phyloP scores from a whole-genome alignment of 345 rosid species.

The Acer negundo region DNA sequence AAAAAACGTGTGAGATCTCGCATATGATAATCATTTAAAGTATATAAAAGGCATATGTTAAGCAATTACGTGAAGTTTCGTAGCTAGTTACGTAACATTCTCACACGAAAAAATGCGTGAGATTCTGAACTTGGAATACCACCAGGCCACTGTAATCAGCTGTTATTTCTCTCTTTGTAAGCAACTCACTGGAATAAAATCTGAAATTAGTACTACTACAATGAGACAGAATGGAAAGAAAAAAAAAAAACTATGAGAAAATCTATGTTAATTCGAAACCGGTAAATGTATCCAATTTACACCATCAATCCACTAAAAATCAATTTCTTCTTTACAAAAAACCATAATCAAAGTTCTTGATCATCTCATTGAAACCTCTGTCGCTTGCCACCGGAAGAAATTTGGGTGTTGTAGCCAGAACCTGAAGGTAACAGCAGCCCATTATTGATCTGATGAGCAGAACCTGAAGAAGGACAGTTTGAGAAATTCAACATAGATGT shows the following conservation, averaged over 20 bases:
- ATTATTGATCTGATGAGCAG: slow-evolving; percentile 23
- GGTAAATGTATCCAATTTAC: slow-evolving; percentile 34
- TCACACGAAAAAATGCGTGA: too few relatives aligned
- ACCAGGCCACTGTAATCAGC: background rate
- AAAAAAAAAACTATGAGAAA: background rate
- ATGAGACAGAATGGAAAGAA: background rate
- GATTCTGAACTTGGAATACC: background rate
- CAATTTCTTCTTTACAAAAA: slow-evolving; percentile 17
- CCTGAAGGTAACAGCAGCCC: slow-evolving; percentile 28
- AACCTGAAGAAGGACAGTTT: slow-evolving; percentile 30
- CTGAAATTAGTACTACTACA: too few relatives aligned
- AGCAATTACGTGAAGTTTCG: too few relatives aligned
- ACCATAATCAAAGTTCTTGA: background rate
- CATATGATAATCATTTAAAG: too few relatives aligned
- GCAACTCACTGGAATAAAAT: background rate
- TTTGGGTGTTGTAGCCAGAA: slow-evolving; percentile 3
- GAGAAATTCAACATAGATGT: slow-evolving; percentile 53
- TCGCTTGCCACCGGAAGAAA: slow-evolving; percentile 35
- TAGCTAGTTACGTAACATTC: too few relatives aligned
- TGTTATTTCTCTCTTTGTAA: background rate
- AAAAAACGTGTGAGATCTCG: too few relatives aligned
- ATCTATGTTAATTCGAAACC: slow-evolving; percentile 26
- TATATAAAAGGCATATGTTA: too few relatives aligned
- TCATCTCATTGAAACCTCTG: slow-evolving; percentile 57
- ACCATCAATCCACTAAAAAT: slow-evolving; percentile 23